A percentile compares a stretch with the other conserved stretches of the same genome.
Conservation (phyloP, 2,329 filamentous ascomycete species). For the Phaeosphaeria sp. region DNA sequence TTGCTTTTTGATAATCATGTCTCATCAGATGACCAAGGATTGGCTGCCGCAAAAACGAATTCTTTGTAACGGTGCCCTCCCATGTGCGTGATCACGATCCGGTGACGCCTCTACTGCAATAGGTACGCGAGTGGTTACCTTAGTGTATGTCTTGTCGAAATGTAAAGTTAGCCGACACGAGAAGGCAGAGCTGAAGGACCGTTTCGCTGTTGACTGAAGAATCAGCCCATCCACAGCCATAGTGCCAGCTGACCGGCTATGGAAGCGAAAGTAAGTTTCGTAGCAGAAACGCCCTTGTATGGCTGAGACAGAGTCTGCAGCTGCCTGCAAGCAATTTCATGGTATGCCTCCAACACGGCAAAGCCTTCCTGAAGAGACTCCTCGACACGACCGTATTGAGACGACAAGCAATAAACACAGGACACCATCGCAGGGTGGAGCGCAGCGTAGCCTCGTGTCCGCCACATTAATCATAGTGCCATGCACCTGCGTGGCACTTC, state of each 20-base stretch:
- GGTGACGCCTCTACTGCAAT: constrained; percentile 24
- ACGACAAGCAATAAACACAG: constrained; percentile 9
- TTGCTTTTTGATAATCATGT: constrained; percentile 28
- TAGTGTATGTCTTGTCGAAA: constrained; percentile 12
- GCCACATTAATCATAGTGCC: constrained; percentile 5
- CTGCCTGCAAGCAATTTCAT: constrained; percentile 20
- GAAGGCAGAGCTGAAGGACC: constrained; percentile 19
- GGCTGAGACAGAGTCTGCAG: constrained; percentile 23
- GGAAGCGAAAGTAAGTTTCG: constrained; percentile 15
- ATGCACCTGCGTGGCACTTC: constrained; percentile 11
- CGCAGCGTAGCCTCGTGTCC: constrained; percentile 15
- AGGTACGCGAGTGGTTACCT: constrained; percentile 8
- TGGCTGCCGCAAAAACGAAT: constrained; percentile 31
- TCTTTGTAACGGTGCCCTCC: constrained; percentile 22
- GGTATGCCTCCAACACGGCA: constrained; percentile 17
- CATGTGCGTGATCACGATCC: constrained; percentile 22
- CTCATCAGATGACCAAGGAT: constrained; percentile 28
- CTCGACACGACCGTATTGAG: constrained; percentile 3
- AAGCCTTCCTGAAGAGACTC: constrained; percentile 7
- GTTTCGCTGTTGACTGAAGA: constrained; percentile 18
- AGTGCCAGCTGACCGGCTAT: constrained; percentile 22
- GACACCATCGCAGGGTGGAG: constrained; percentile 15
- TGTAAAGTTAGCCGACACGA: constrained; percentile 17
- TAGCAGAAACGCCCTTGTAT: constrained; percentile 10
- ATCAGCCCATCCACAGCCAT: constrained; percentile 16